A percentile compares a stretch with the other conserved stretches of the same genome.
Evolutionary conservation across 768 basidiomycete genomes (phyloP).

Genomic region (Panaeolus cyanescens): DNA sequence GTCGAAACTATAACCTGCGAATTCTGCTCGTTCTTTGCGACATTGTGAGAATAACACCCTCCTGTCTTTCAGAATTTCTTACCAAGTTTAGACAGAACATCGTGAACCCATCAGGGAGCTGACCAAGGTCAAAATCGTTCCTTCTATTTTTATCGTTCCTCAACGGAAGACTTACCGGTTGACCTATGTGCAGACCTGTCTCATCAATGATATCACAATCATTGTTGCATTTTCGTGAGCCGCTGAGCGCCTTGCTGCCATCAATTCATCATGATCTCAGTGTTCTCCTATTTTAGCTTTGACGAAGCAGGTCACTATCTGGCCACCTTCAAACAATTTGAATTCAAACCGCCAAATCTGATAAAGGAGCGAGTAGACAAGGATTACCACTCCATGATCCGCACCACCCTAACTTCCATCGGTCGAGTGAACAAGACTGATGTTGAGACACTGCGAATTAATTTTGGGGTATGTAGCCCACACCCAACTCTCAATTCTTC

Average conservation of each 20-base stretch:
- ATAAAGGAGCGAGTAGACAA: conserved; percentile 96
- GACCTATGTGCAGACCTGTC: conserved; percentile 51
- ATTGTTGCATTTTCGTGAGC: conserved; percentile 90
- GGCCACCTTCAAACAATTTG: conserved; percentile 88
- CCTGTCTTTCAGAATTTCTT: background rate
- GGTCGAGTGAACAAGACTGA: conserved; percentile 98
- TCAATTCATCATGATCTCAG: background rate
- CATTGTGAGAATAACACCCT: conserved; percentile 57
- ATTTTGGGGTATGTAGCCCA: conserved; percentile 76
- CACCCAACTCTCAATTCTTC: background rate
- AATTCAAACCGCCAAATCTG: conserved; percentile 89
- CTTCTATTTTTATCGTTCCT: background rate
- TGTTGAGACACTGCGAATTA: conserved; percentile 86
- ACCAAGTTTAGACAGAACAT: conserved; percentile 71
- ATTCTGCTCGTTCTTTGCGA: conserved; percentile 91
- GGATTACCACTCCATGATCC: conserved; percentile 80
- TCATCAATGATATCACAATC: conserved; percentile 92
- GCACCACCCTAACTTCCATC: conserved; percentile 82
- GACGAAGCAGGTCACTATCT: conserved; percentile 96
- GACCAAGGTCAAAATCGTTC: conserved; percentile 67
- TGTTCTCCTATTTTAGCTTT: conserved; percentile 42
- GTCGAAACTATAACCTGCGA: conserved; percentile 77
- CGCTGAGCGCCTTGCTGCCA: conserved; percentile 1
- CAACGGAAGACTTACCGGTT: conserved; percentile 4
- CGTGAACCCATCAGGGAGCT: conserved; percentile 90